Evolutionary conservation across 495 filamentous ascomycete genomes (phyloP).

Genomic region (Niebla homalea): DNA sequence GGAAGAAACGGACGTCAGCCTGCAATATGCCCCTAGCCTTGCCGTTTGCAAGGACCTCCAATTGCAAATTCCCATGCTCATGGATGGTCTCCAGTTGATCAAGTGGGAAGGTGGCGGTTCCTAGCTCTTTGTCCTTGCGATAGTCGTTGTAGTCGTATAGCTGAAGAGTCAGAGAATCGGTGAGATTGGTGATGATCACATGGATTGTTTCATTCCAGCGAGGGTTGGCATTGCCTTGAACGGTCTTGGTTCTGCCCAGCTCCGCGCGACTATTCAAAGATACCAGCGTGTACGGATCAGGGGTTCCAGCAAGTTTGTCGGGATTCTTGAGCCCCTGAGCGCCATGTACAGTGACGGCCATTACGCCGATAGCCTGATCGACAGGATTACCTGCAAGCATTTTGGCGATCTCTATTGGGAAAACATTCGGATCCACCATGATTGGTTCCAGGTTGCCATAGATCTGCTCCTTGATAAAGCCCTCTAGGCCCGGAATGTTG

Average conservation of each 20-base stretch:
- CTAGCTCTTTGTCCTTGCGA: conserved; percentile 93
- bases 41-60: conserved; percentile 76
- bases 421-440: conserved; percentile 95
- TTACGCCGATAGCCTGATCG: conserved; percentile 88
- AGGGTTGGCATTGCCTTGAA: conserved; percentile 74
- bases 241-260: conserved; percentile 76
- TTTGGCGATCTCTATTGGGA: conserved; percentile 97
- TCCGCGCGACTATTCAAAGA: conserved; percentile 69
- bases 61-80: conserved; percentile 68
- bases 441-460: conserved; percentile 85
- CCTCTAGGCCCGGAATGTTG: conserved; percentile 88
- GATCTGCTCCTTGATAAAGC: conserved; percentile 90
- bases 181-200: conserved; percentile 79
- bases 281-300: conserved; percentile 83
- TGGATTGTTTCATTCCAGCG: conserved; percentile 95
- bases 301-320: conserved; percentile 84
- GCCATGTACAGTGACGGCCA: conserved; percentile 82
- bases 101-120: conserved; percentile 67
- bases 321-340: conserved; percentile 87
- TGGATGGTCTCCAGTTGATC: conserved; percentile 63
- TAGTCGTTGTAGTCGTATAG: conserved; percentile 90
- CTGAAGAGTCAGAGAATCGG: conserved; percentile 68
- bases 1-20: conserved; percentile 87
- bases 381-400: conserved; percentile 92
- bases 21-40: conserved; percentile 68